Conservation (phyloP, 2,329 filamentous ascomycete species). For the Sarocladiaceae sp. region DNA sequence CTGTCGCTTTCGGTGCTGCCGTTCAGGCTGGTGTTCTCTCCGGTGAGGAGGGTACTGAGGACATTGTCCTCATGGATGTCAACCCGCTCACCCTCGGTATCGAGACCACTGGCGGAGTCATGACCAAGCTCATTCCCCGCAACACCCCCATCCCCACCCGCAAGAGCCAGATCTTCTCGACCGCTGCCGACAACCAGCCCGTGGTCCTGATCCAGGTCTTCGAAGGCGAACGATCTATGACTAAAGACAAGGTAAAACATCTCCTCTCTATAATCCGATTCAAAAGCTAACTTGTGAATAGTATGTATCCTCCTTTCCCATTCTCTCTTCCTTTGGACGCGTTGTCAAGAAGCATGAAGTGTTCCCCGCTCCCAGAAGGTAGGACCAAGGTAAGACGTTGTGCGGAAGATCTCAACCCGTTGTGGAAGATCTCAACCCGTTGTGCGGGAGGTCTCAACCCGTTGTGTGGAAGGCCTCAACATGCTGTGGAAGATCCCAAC, state of each 20-base stretch:
- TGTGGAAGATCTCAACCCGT: not conserved
- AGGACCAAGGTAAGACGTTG: not conserved
- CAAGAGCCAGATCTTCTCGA: slow-evolving; percentile 98
- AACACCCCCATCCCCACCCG: slow-evolving; percentile 93
- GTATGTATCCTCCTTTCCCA: not conserved
- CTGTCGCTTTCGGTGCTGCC: slow-evolving; percentile 95
- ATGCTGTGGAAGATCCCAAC: too few relatives aligned
- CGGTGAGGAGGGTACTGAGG: slow-evolving; percentile 76
- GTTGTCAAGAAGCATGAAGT: not conserved
- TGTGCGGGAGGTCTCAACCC: not conserved
- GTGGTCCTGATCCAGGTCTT: slow-evolving; percentile 93
- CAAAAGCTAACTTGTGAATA: not conserved
- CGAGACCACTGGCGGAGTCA: slow-evolving; percentile 94
- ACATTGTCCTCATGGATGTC: slow-evolving; percentile 92
- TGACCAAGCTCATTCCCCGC: slow-evolving; percentile 94
- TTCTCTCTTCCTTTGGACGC: not conserved
- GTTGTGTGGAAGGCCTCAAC: too few relatives aligned
- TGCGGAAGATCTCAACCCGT: too few relatives aligned
- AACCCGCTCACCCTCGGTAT: slow-evolving; percentile 96
- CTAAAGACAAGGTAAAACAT: slow-evolving; percentile 67
- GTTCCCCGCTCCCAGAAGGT: not conserved
- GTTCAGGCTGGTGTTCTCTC: slow-evolving; percentile 95
- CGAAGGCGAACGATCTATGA: slow-evolving; percentile 90
- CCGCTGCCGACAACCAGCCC: slow-evolving; percentile 93
- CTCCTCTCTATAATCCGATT: not conserved